phyloP scores from a whole-genome alignment of 345 rosid genomes.

The Corchorus capsularis region DNA sequence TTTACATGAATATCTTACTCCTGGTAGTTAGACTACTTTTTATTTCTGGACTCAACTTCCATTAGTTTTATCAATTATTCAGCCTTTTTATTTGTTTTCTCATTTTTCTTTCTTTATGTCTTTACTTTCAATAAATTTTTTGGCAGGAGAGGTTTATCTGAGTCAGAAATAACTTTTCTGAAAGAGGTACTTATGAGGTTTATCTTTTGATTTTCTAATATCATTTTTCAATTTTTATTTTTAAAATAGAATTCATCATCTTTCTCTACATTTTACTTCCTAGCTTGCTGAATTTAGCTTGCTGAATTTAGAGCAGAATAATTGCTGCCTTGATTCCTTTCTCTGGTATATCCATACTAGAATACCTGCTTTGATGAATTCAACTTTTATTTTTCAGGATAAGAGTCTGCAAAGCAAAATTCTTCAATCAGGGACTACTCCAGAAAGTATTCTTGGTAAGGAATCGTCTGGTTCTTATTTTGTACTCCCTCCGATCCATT shows the following conservation, averaged over 20 bases:
- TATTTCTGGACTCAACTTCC: not conserved
- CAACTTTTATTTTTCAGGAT: slow-evolving; percentile 46
- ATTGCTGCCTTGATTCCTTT: not conserved
- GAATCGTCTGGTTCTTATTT: slow-evolving; percentile 14
- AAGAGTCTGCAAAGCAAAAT: slow-evolving; percentile 57
- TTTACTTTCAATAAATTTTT: slow-evolving; percentile 20
- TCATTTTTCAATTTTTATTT: slow-evolving; percentile 1
- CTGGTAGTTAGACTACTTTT: not conserved
- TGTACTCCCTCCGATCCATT: too few species aligned
- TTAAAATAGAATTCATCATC: not conserved
- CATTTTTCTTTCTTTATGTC: slow-evolving; percentile 9
- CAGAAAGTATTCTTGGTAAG: slow-evolving; percentile 75
- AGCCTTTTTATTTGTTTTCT: slow-evolving; percentile 10
- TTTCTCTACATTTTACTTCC: not conserved
- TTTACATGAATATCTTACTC: not conserved
- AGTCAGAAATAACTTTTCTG: slow-evolving; percentile 74
- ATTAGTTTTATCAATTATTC: not conserved
- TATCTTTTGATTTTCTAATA: slow-evolving; percentile 17
- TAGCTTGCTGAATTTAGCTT: not conserved
- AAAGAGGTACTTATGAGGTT: slow-evolving; percentile 59
- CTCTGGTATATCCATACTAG: not conserved
- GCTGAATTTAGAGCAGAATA: not conserved
- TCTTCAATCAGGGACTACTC: slow-evolving; percentile 65
- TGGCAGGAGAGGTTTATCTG: slow-evolving; percentile 93
- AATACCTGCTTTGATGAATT: not conserved